A percentile compares a stretch with the other conserved stretches of the same genome.
These are phyloP conservation scores for Diaporthe eres DNA, from an alignment of 2,329 filamentous ascomycete species.

Conservation along the genomic window DNA sequence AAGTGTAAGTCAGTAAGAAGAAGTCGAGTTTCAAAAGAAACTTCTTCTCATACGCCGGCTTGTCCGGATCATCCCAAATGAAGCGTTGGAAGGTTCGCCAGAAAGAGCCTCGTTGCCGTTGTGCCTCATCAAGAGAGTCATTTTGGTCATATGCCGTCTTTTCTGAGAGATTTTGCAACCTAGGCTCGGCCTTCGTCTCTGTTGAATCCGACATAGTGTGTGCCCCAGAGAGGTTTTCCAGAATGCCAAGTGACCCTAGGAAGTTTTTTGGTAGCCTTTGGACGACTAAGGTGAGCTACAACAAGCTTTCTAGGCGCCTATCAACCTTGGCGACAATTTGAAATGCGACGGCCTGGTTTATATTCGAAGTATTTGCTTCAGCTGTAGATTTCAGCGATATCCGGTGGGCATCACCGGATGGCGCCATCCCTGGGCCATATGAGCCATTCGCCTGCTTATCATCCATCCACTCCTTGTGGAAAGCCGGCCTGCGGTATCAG, in stretches of 20 bases:
- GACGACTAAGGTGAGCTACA: background rate
- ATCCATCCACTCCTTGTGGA: background rate
- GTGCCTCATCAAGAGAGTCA: background rate
- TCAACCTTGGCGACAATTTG: background rate
- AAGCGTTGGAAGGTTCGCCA: constrained; percentile 45
- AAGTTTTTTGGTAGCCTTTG: background rate
- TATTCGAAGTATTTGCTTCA: background rate
- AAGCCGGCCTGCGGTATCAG: background rate
- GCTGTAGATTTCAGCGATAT: background rate
- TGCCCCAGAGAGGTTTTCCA: no score
- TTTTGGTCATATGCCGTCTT: background rate
- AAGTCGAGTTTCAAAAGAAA: constrained; percentile 43
- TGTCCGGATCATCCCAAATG: constrained; percentile 51
- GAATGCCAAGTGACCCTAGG: background rate
- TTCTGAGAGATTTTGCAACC: background rate
- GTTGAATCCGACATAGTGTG: background rate
- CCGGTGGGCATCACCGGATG: constrained; percentile 6
- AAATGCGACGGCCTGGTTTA: background rate
- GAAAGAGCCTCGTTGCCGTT: background rate
- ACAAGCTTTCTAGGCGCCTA: background rate
- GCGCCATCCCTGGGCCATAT: constrained; percentile 2
- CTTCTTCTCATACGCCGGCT: constrained; percentile 43
- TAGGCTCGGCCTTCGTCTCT: background rate
- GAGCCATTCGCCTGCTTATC: constrained; percentile 33
- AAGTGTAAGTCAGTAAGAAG: constrained; percentile 36